phyloP scores from a whole-genome alignment of 2,329 filamentous ascomycete genomes.

The Penicillium fuscoglaucum region DNA sequence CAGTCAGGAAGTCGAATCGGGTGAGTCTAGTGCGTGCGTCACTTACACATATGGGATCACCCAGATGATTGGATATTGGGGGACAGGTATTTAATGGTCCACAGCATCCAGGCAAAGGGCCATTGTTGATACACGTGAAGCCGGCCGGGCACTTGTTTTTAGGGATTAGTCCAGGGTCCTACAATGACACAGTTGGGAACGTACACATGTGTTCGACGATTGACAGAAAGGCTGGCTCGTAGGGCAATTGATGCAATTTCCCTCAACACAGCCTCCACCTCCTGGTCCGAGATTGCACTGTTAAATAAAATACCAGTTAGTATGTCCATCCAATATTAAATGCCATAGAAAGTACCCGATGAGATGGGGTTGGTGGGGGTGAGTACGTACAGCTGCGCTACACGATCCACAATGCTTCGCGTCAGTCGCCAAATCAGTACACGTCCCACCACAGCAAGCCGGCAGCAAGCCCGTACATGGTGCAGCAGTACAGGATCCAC shows the following conservation, averaged over 20 bases:
- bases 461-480: constrained; percentile 13
- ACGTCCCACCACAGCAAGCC: constrained; percentile 16
- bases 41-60: constrained; percentile 21
- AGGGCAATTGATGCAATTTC: constrained; percentile 12
- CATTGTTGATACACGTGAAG: constrained; percentile 16
- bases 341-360: background rate
- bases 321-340: background rate
- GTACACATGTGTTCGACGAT: constrained; percentile 20
- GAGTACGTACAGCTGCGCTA: constrained; percentile 7
- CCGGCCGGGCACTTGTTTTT: constrained; percentile 12
- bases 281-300: constrained; percentile 16
- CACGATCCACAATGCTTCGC: constrained; percentile 17
- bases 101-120: constrained; percentile 20
- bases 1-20: background rate
- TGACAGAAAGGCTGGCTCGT: constrained; percentile 13
- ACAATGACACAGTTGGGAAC: background rate
- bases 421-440: constrained; percentile 14
- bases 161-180: background rate
- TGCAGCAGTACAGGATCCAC: constrained; percentile 12
- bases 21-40: background rate
- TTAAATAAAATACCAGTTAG: background rate
- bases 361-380: background rate
- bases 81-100: constrained; percentile 14
- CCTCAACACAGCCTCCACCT: constrained; percentile 18
- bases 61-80: constrained; percentile 12